Evolutionary conservation across 441 rosid species (phyloP).

Genomic region (Francoa sonchifolia): DNA sequence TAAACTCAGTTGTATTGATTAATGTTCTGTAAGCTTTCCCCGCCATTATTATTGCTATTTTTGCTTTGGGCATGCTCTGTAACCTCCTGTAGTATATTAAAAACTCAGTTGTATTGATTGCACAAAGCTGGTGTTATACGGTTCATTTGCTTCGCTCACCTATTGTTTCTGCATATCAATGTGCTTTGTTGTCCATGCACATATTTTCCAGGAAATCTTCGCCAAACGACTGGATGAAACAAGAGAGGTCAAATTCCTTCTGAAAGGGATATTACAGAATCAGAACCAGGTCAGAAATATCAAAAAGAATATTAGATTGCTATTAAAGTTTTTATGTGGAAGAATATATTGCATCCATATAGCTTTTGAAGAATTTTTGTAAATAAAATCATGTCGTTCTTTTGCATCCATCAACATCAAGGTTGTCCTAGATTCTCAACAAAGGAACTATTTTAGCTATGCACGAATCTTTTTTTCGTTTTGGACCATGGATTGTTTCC

Average conservation of each 20-base stretch:
- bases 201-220: neutral
- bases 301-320: conserved; percentile 10
- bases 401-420: conserved; percentile 10
- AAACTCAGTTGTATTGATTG: neutral
- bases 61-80: conserved; percentile 10
- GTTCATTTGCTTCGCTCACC: neutral
- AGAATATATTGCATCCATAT: neutral
- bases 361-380: neutral
- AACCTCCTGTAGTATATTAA: conserved; percentile 10
- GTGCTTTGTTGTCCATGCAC: neutral
- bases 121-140: neutral
- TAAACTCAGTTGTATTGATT: neutral
- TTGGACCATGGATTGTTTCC: neutral
- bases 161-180: neutral
- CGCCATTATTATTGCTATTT: too few relatives aligned
- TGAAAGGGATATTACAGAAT: conserved; percentile 2
- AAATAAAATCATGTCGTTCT: conserved; percentile 9
- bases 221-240: too few relatives aligned
- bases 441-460: conserved; percentile 10
- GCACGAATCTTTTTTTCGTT: conserved; percentile 14
- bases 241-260: neutral
- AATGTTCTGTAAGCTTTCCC: too few relatives aligned
- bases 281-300: conserved; percentile 6
- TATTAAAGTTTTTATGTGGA: neutral
- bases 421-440: conserved; percentile 24